Evolutionary conservation across 108 stramenopile species (phyloP).

Genomic region (Cyclotella kingstonii): DNA sequence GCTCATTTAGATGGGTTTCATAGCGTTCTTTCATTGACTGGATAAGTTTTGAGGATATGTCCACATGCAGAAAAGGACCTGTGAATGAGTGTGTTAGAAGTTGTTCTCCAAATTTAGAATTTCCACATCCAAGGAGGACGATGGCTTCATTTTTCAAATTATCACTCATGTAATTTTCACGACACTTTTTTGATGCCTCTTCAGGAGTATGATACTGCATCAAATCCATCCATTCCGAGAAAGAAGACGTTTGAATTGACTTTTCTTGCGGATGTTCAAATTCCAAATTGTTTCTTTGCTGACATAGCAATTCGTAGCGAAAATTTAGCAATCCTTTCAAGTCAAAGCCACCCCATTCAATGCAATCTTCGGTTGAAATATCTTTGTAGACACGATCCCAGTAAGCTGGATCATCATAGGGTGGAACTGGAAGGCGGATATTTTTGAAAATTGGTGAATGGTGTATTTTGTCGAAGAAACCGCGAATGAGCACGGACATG

Average conservation of each 20-base stretch:
- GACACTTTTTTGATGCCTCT: slow-evolving; percentile 22
- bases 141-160: slow-evolving; percentile 49
- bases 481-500: slow-evolving; percentile 31
- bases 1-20: slow-evolving; percentile 42
- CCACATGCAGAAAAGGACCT: slow-evolving; percentile 61
- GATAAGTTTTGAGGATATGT: slow-evolving; percentile 59
- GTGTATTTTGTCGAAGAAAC: slow-evolving; percentile 40
- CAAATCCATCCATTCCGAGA: slow-evolving; percentile 40
- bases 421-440: slow-evolving; percentile 67
- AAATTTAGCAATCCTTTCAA: slow-evolving; percentile 38
- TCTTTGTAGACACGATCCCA: slow-evolving; percentile 67
- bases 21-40: slow-evolving; percentile 60
- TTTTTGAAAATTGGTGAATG: slow-evolving; percentile 21
- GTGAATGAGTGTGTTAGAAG: slow-evolving; percentile 45
- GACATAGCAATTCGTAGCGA: slow-evolving; percentile 24
- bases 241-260: slow-evolving; percentile 18
- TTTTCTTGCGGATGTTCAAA: background rate
- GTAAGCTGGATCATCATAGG: slow-evolving; percentile 53
- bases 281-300: background rate
- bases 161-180: slow-evolving; percentile 4
- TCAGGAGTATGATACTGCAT: slow-evolving; percentile 28
- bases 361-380: slow-evolving; percentile 49
- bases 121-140: slow-evolving; percentile 77
- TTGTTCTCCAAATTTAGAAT: slow-evolving; percentile 73
- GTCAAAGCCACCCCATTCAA: slow-evolving; percentile 74